Percentiles rank a stretch among this genome's conserved stretches.
Conservation (phyloP, 495 filamentous ascomycete genomes). For the Geoglossum glabrum region DNA sequence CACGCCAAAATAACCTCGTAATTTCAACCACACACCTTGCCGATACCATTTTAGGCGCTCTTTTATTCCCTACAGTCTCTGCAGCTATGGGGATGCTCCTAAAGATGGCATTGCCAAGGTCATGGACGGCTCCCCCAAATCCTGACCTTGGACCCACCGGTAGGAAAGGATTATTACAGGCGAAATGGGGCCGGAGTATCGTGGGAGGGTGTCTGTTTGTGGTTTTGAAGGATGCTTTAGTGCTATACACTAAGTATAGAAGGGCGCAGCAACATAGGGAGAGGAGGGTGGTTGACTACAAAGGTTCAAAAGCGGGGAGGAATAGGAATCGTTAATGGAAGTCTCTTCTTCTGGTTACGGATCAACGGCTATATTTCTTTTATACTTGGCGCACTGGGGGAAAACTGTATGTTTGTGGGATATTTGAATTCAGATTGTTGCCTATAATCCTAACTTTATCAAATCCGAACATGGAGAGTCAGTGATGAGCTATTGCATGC, state of each 20-base stretch:
- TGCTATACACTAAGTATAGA: conserved; percentile 59
- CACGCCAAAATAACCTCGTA: conserved; percentile 23
- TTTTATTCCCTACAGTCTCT: conserved; percentile 41
- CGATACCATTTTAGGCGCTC: conserved; percentile 37
- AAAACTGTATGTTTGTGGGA: not conserved
- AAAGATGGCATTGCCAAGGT: conserved; percentile 35
- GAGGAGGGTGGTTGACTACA: conserved; percentile 47
- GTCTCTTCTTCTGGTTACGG: no score
- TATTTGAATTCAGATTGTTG: not conserved
- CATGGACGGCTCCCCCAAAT: conserved; percentile 34
- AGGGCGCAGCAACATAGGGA: conserved; percentile 45
- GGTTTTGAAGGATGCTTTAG: conserved; percentile 58
- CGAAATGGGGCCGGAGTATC: conserved; percentile 58
- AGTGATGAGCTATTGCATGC: not conserved
- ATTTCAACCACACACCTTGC: conserved; percentile 31
- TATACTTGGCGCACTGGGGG: not conserved
- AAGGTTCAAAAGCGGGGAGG: conserved; percentile 18
- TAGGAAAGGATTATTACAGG: conserved; percentile 42
- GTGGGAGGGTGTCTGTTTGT: conserved; percentile 65
- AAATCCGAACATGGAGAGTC: not conserved
- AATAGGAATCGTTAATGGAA: not conserved
- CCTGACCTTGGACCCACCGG: not conserved
- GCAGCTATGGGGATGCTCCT: conserved; percentile 49
- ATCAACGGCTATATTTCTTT: not conserved
- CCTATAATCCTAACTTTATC: not conserved